Percentiles rank a stretch among this genome's conserved stretches.
Conservation (phyloP, 2,329 filamentous ascomycete genomes). For the Fusarium sp. region DNA sequence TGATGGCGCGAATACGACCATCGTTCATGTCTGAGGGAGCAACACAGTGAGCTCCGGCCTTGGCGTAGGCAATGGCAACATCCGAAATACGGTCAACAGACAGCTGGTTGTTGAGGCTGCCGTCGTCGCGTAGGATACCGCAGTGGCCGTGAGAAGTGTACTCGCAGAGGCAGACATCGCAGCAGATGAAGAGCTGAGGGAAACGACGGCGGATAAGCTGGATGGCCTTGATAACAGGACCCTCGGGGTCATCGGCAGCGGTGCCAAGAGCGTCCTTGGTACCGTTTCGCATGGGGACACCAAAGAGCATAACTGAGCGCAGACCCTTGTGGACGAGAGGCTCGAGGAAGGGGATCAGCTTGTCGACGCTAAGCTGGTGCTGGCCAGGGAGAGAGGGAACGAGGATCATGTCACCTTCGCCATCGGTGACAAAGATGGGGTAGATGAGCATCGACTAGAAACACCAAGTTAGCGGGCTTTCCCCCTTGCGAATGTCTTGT, state of each 20-base stretch:
- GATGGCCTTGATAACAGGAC: conserved; percentile 90
- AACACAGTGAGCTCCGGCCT: conserved; percentile 94
- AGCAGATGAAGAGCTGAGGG: conserved; percentile 89
- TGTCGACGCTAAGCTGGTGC: conserved; percentile 88
- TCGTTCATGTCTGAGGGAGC: conserved; percentile 99
- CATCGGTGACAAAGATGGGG: conserved; percentile 95
- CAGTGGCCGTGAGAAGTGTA: conserved; percentile 99
- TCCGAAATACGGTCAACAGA: conserved; percentile 96
- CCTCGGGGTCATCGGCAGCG: conserved; percentile 90
- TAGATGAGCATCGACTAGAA: conserved; percentile 96
- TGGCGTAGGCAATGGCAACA: conserved; percentile 97
- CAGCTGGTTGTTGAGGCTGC: conserved; percentile 90
- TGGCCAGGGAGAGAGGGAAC: conserved; percentile 95
- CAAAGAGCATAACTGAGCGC: conserved; percentile 93
- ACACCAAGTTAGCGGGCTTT: conserved; percentile 24
- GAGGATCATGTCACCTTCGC: conserved; percentile 89
- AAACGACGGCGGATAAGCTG: conserved; percentile 86
- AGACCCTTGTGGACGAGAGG: conserved; percentile 91
- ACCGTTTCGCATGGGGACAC: conserved; percentile 84
- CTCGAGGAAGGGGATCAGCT: conserved; percentile 84
- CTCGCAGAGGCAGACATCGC: conserved; percentile 97
- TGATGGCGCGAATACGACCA: conserved; percentile 95
- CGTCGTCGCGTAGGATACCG: conserved; percentile 93
- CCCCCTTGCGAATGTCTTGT: background rate
- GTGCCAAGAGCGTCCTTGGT: conserved; percentile 94